Percentiles rank a stretch among this genome's conserved stretches.
phyloP scores from a whole-genome alignment of 2,329 filamentous ascomycete species.

The Cercospora canescens region DNA sequence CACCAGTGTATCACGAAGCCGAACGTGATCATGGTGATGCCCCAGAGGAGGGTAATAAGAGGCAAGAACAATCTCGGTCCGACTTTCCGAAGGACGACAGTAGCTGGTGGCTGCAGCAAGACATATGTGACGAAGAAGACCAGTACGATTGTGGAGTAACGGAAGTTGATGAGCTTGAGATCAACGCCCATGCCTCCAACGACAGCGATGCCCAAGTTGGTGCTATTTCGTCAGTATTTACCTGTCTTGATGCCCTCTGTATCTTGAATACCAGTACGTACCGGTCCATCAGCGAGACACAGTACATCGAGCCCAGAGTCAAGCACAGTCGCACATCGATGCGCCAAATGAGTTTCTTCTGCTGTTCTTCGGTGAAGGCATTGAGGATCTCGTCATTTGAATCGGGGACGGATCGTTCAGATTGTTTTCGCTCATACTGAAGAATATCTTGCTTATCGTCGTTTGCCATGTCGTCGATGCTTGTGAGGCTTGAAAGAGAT shows the following conservation, averaged over 20 bases:
- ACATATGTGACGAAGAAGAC: conserved; percentile 76
- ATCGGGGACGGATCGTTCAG: conserved; percentile 24
- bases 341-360: conserved; percentile 66
- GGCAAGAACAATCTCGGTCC: conserved; percentile 47
- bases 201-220: conserved; percentile 37
- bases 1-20: conserved; percentile 59
- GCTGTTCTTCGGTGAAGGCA: conserved; percentile 59
- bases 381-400: conserved; percentile 33
- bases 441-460: conserved; percentile 25
- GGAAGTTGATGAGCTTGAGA: conserved; percentile 32
- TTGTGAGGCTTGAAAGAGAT: background rate
- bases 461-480: conserved; percentile 20
- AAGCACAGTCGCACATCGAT: conserved; percentile 61
- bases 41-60: conserved; percentile 56
- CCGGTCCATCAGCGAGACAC: conserved; percentile 40
- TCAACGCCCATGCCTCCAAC: conserved; percentile 39
- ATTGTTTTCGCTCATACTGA: conserved; percentile 30
- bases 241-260: too few relatives aligned
- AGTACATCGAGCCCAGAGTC: conserved; percentile 45
- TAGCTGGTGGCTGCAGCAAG: conserved; percentile 70
- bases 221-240: conserved; percentile 14
- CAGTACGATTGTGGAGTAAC: conserved; percentile 55
- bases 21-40: conserved; percentile 62
- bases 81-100: conserved; percentile 65
- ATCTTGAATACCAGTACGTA: background rate